Evolutionary conservation across 2,329 filamentous ascomycete genomes (phyloP), one percentile per base, ranked within the genome.

Genomic region (Arachnopeziza araneosa): DNA sequence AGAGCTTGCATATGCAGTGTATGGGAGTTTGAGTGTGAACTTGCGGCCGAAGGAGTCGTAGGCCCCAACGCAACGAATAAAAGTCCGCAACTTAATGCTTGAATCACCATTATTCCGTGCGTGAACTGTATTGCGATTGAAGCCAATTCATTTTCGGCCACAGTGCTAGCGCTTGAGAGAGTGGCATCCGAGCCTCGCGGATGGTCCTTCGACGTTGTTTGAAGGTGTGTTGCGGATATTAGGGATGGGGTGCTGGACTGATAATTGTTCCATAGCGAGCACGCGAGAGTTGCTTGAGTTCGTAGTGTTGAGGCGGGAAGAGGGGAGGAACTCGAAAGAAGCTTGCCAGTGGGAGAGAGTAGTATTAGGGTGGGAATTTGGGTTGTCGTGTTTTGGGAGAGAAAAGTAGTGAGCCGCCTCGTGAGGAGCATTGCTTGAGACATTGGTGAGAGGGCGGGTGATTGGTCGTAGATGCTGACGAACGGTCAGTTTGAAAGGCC

Each of bases 221-320:
- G 63, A 59, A 77, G 76, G 6, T 80, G 70, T 1, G 78, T 50
- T 2, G 76, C 74, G 44, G 76, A 72, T 6, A 82, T 72, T 57
- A 66, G 55, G 36, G 66, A 50, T 12, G 75, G 71, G 54, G 72
- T 68, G 26, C 75, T 75, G 14, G 74, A 68, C 50, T 79, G 76
- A 72, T 87, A 84, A 51, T 86, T 79, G 22, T 79, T 76, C 76
- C 84, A 85, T 22, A 87, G 79, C 6, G 81, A 84, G 60, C 83
- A 82, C 50, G 85, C 85, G 61, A 87, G 82, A 60, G 84, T 87
- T 67, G 82, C 83, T 71, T 87, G 83, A 10, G 82, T 84, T 68
- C 85, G 83, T 49, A 88, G 79, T 22, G 79, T 75, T 61, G 79
- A 75, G 66, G 85, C 82, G 54, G 83, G 76, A 52, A 83, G 76